Conservation (phyloP, 352 stramenopile species). For the Globisporangium sylvaticum region DNA sequence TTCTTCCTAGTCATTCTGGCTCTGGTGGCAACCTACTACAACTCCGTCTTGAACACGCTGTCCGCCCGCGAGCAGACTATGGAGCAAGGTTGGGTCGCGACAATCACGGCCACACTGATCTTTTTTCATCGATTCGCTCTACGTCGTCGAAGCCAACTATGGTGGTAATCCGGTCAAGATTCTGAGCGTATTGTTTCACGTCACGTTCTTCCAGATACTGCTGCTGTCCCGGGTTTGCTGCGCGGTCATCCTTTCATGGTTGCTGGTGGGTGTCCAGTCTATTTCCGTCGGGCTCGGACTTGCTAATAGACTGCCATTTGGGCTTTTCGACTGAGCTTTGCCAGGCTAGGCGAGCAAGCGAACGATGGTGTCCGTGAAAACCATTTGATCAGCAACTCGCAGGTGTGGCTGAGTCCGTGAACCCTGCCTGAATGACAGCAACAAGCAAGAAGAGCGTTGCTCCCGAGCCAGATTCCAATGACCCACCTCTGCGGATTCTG, state of each 20-base stretch:
- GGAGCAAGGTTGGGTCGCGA: conserved; percentile 49
- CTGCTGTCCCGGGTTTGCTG: conserved; percentile 37
- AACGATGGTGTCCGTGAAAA: background rate
- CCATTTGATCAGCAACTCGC: background rate
- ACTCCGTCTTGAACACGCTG: conserved; percentile 35
- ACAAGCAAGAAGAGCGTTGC: background rate
- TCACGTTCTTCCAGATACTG: conserved; percentile 57
- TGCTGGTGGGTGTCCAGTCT: background rate
- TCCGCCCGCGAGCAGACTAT: conserved; percentile 50
- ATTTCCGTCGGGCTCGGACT: background rate
- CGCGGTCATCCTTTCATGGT: background rate
- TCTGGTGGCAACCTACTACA: conserved; percentile 38
- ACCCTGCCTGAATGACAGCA: background rate
- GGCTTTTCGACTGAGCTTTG: background rate
- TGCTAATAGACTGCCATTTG: background rate
- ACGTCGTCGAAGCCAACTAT: conserved; percentile 39
- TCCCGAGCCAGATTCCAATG: background rate
- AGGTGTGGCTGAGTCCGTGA: background rate
- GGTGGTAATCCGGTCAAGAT: conserved; percentile 46
- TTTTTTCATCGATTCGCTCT: conserved; percentile 63
- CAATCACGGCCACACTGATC: conserved; percentile 37
- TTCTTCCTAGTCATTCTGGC: conserved; percentile 50
- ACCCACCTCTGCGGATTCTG: conserved; percentile 24
- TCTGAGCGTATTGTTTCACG: conserved; percentile 48
- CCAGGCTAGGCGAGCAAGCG: background rate